Evolutionary conservation across 2,329 filamentous ascomycete species (phyloP).

Genomic region (Colletotrichum gigasporum): DNA sequence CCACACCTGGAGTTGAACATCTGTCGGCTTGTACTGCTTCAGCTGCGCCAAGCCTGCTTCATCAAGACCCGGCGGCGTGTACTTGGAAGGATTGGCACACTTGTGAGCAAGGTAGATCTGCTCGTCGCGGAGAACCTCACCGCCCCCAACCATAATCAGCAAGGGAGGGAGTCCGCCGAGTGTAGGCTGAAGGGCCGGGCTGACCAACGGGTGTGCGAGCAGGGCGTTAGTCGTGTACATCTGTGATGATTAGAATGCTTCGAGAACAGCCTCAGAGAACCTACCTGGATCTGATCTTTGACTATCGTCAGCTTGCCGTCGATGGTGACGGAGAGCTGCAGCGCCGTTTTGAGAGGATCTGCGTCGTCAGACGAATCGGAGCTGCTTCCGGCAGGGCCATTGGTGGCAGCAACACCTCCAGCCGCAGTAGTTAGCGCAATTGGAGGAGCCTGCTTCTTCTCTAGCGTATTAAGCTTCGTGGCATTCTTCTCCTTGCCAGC

Average conservation of each 20-base stretch:
- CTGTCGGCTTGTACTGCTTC: conserved; percentile 79
- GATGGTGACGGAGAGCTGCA: conserved; percentile 70
- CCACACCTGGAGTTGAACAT: conserved; percentile 96
- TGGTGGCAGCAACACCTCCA: conserved; percentile 23
- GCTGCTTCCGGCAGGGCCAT: not conserved
- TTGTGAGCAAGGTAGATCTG: conserved; percentile 97
- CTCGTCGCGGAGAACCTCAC: conserved; percentile 90
- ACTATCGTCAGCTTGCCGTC: conserved; percentile 77
- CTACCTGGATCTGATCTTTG: conserved; percentile 90
- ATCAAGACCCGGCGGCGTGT: conserved; percentile 75
- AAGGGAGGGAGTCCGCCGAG: conserved; percentile 90
- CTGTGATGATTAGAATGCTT: conserved; percentile 43
- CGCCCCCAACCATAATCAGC: conserved; percentile 86
- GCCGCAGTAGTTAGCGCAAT: conserved; percentile 34
- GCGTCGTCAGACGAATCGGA: not conserved
- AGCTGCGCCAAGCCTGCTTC: conserved; percentile 69
- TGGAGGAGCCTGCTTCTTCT: conserved; percentile 46
- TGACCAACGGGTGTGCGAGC: conserved; percentile 87
- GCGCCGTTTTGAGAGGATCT: conserved; percentile 36
- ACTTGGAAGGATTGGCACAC: conserved; percentile 82
- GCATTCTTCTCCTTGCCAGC: conserved; percentile 34
- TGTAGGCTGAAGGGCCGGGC: conserved; percentile 86
- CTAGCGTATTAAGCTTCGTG: conserved; percentile 35
- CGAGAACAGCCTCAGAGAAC: conserved; percentile 9
- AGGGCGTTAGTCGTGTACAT: conserved; percentile 86